Percentiles rank a stretch among this genome's conserved stretches.
Evolutionary conservation across 768 basidiomycete genomes (phyloP).

Genomic region (Tricholoma sp.): DNA sequence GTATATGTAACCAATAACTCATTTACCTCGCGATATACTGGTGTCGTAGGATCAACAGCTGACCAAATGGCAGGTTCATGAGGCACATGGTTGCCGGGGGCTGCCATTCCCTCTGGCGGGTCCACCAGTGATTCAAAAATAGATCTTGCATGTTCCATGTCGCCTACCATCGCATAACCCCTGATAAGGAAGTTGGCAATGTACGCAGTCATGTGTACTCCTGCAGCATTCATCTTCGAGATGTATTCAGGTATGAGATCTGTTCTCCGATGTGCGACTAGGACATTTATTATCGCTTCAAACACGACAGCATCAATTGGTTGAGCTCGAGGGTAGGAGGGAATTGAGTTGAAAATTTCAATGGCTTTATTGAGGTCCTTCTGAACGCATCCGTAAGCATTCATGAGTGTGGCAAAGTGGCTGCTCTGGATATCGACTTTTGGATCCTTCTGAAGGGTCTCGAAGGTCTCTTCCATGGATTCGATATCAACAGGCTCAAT

Average conservation of each 20-base stretch:
- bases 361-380: constrained; percentile 78
- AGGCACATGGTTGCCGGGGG: constrained; percentile 81
- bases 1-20: not conserved
- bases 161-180: constrained; percentile 60
- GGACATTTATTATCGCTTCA: constrained; percentile 85
- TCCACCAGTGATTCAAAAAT: constrained; percentile 82
- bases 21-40: constrained; percentile 79
- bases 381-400: constrained; percentile 77
- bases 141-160: constrained; percentile 64
- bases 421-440: constrained; percentile 38
- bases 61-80: constrained; percentile 43
- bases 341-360: constrained; percentile 71
- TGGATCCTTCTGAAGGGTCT: constrained; percentile 43
- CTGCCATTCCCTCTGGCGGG: constrained; percentile 79
- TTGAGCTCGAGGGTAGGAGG: constrained; percentile 41
- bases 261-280: constrained; percentile 71
- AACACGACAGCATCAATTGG: constrained; percentile 81
- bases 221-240: constrained; percentile 49
- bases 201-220: constrained; percentile 91
- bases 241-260: constrained; percentile 74
- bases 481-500: constrained; percentile 76
- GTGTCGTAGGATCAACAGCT: constrained; percentile 38
- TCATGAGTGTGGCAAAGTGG: constrained; percentile 80
- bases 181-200: constrained; percentile 85
- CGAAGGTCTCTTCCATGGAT: constrained; percentile 70